Base-by-base conservation (phyloP, 2,329 filamentous ascomycete species). In the Fusarium ambrosium region DNA sequence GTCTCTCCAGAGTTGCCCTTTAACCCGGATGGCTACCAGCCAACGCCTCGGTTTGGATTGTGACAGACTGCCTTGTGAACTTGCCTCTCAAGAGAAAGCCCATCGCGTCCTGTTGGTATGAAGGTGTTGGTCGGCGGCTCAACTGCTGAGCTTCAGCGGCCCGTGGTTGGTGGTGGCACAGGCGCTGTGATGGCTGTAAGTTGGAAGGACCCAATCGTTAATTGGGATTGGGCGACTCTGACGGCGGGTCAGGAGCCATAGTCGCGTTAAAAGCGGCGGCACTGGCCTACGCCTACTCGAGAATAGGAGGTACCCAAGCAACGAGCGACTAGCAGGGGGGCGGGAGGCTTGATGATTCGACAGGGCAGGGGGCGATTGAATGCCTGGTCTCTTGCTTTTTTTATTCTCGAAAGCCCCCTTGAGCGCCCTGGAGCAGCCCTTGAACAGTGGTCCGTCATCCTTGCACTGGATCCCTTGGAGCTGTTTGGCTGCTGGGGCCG, bases 211-310 rank as follows among this genome's bases (percentile, higher is more conserved):
- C 48, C 51, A 60, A 61, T 66, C 45, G 66, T 73, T 71, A 67
- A 70, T 59, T 65, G 61, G 69, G 77, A 78, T 78, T 78, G 76
- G 76, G 43, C 72, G 41, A 68, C 53, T 73, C 56, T 62, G 68
- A 41, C 71, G 51, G 71, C 64, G 70, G 70, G 70, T 56, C 66
- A 58, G 43, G 34, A 34, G 73, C 71, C 72, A 51, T 27, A 77
- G 70, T 68, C 70, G 70, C 76, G 73, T 76, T 70, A 70, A 78
- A 79, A 78, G 77, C 77, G 72, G 77, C 77, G 72, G 72, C 73
- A 77, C 65, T 53, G 65, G 66, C 39, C 72, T 74, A 76, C 70
- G 60, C 76, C 72, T 59, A 67, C 48, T 75, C 60, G 69, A 73
- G 72, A 37, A 66, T 73, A 73, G 66, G 29, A 59, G 39, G 29